Base-by-base conservation (phyloP, 306 rosid species). In the Datisca glomerata region DNA sequence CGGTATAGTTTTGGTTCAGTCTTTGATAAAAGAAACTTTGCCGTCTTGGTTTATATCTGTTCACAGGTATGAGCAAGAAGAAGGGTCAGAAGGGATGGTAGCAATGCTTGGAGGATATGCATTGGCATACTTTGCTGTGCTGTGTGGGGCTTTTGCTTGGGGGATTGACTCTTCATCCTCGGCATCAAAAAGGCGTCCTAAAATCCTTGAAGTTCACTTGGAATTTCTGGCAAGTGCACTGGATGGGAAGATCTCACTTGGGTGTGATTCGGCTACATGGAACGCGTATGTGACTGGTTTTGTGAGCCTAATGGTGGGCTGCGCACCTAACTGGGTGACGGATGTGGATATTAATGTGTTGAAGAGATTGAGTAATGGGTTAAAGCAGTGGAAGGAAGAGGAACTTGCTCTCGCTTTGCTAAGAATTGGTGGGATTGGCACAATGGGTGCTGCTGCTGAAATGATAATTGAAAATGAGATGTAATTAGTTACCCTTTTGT, bases 211-310 rank as follows among this genome's bases (percentile, higher is more conserved):
- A 10, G 59, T 47, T 47, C 97, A 89, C 63, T 67, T 89, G 86
- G 77, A 84, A 60, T 89, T 89, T 69, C 72, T 89, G n/a, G 97
- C 97, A 3, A 72, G 93, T 56, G 95, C 86, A 36, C 79, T 84
- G 21, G 86, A 84, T 42, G 91, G 97, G 63, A 89, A 89, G 67
- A 84, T 80, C 72, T 84, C 93, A 13, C 91, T 80, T 3, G 93
- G 95, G 45, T 83, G 93, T 43, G 86, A 80, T 72, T 65, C 74
- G 4, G 83, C 91, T 29, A 84, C 81, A 13, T 89, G 98, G 98
- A 89, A 69, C 7, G 89, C 95, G 14, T 89, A 89, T 13, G 93
- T 80, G 22, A 82, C 86, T 0, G 81, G 83, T 20, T 89, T 83
- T 20, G 78, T 80, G 55, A 89, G 93, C 65, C 61, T 84, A 45